Percentiles rank a stretch among this genome's conserved stretches.
phyloP scores from a whole-genome alignment of 192 early-diverging fungal species.

The Gonapodya prolifera region DNA sequence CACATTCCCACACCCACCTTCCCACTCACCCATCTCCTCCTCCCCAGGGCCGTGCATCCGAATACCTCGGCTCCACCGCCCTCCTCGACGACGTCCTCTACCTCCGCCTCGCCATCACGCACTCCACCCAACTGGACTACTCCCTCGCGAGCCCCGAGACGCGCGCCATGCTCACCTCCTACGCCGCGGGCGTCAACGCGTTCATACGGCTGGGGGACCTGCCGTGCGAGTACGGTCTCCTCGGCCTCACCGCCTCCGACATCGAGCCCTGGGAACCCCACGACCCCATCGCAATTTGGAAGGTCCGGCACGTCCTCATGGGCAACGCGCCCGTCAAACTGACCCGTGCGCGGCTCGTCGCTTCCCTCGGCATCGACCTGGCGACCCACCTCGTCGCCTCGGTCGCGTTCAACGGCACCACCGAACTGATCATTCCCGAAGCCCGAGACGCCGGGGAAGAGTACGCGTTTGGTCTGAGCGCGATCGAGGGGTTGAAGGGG shows the following conservation, averaged over 20 bases:
- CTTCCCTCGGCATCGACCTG: neutral
- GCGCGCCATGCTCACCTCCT: neutral
- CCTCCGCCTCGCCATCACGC: neutral
- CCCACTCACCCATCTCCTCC: neutral
- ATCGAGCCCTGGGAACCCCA: neutral
- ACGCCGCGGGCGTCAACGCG: slow-evolving; percentile 5
- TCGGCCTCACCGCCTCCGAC: neutral
- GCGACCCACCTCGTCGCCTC: neutral
- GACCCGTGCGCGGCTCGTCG: neutral
- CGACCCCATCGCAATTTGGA: neutral
- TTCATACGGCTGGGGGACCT: neutral
- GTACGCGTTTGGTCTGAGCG: neutral
- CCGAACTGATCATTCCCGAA: neutral
- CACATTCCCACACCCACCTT: neutral
- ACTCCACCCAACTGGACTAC: neutral
- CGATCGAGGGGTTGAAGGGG: neutral
- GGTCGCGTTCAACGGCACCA: neutral
- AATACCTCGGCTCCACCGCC: neutral
- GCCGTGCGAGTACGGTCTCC: neutral
- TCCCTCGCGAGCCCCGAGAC: neutral
- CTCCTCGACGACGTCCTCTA: neutral
- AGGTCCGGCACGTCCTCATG: slow-evolving; percentile 2
- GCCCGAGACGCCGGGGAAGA: neutral
- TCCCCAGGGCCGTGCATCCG: neutral
- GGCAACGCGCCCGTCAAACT: neutral